Evolutionary conservation across 257 asterid species (phyloP).

Genomic region (Penstemon newberryi): DNA sequence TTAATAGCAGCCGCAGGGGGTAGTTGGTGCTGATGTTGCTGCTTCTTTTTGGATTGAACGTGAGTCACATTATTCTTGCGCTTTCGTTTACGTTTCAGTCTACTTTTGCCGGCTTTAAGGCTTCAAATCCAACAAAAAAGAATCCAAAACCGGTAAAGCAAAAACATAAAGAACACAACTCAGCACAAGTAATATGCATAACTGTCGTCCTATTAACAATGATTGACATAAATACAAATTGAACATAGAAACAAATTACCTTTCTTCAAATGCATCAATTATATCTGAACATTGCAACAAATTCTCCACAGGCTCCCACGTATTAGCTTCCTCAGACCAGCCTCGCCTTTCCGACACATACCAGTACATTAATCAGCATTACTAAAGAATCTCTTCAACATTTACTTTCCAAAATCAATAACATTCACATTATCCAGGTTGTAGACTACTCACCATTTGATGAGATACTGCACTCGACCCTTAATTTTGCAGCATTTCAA

Average conservation of each 20-base stretch:
- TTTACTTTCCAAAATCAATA: not conserved
- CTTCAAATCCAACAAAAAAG: conserved; percentile 42
- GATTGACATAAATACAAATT: conserved; percentile 13
- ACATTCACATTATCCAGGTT: not conserved
- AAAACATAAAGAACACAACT: conserved; percentile 22
- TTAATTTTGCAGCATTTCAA: conserved; percentile 47
- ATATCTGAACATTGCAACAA: conserved; percentile 61
- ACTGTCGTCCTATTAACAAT: conserved; percentile 1
- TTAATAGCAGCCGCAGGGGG: conserved; percentile 55
- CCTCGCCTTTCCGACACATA: conserved; percentile 67
- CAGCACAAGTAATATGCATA: conserved; percentile 21
- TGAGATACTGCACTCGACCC: conserved; percentile 87
- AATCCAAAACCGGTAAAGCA: conserved; percentile 27
- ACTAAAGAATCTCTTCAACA: conserved; percentile 15
- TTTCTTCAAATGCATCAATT: conserved; percentile 78
- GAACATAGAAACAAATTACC: conserved; percentile 43
- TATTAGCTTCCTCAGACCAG: conserved; percentile 85
- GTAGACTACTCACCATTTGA: conserved; percentile 64
- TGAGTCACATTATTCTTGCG: conserved; percentile 55
- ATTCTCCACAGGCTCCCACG: conserved; percentile 92
- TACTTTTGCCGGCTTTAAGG: conserved; percentile 51
- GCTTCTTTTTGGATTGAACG: conserved; percentile 64
- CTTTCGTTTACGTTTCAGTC: conserved; percentile 66
- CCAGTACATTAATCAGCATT: conserved; percentile 27
- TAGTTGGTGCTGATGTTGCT: conserved; percentile 37